Evolutionary conservation across 2,329 filamentous ascomycete genomes (phyloP), one percentile per base, ranked within the genome.

Genomic region (Aspergillus terreus): DNA sequence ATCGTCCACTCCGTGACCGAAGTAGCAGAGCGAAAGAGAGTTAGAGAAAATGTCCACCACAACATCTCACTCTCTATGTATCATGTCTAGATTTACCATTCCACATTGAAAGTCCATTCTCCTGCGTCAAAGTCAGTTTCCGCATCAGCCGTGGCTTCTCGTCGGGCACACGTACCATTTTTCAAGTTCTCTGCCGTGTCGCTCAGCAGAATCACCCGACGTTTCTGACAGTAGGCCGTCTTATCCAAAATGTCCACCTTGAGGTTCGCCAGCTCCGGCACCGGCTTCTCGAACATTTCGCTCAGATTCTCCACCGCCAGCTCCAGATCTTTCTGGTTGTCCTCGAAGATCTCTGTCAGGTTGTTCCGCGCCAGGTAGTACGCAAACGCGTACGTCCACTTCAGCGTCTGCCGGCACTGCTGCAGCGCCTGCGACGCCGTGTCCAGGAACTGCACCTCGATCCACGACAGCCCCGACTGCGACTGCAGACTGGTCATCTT

Each of bases 181-280:
- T 88, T 91, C 47, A 99, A 76, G 63, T 95, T 96, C 59, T 96
- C 88, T 0, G 94, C 94, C 2, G 94, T 97, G 63, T 96, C 90
- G 50, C 91, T 90, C 17, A 99, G 78, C 9, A 99, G 71, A 58
- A 97, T 96, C 21, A 96, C 81, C 42, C 94, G 82, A 49, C 94
- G 82, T 72, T 94, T 92, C 71, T 89, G 96, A 76, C 95, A 99
- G 71, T 99, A 99, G 0, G 91, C 84, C 4, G 92, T 99, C 80
- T 96, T 97, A 72, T 99, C 92, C 84, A 99, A 89, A 66, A 99
- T 99, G 59, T 96, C 92, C 6, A 96, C 90, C 76, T 96, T 97
- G 53, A 96, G 78, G 43, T 87, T 83, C 4, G 90, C 83, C 15
- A 99, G 78, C 63, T 96, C 91, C 38, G 84, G 76, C n/a, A 92